phyloP scores from a whole-genome alignment of 192 early-diverging fungal species.

The Kickxella alabastrina region DNA sequence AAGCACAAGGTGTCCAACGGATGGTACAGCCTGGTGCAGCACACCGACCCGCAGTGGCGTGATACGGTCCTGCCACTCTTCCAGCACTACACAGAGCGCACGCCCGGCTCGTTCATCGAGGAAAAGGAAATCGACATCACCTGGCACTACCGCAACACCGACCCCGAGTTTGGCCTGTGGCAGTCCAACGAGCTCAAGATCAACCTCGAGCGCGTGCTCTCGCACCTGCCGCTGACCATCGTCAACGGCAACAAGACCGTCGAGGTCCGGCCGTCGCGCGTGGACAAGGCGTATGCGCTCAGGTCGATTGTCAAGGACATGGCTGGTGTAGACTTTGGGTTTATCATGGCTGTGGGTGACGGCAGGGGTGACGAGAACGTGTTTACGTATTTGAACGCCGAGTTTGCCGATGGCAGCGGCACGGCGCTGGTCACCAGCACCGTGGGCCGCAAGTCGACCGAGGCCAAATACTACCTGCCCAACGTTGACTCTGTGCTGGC shows the following conservation, averaged over 20 bases:
- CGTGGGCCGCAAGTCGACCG: slow-evolving; percentile 95
- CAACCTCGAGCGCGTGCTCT: slow-evolving; percentile 93
- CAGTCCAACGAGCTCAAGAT: slow-evolving; percentile 97
- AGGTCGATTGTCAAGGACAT: slow-evolving; percentile 84
- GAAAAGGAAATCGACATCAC: slow-evolving; percentile 98
- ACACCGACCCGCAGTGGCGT: slow-evolving; percentile 87
- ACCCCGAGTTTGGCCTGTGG: slow-evolving; percentile 94
- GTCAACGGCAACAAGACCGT: slow-evolving; percentile 96
- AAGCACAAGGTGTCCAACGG: slow-evolving; percentile 11
- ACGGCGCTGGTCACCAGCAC: slow-evolving; percentile 73
- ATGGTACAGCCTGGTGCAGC: slow-evolving; percentile 88
- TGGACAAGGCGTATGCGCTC: slow-evolving; percentile 90
- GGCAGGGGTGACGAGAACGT: slow-evolving; percentile 96
- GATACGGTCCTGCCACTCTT: slow-evolving; percentile 91
- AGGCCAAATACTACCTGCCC: slow-evolving; percentile 83
- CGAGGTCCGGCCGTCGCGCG: slow-evolving; percentile 86
- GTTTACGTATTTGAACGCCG: slow-evolving; percentile 57
- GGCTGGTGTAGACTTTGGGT: slow-evolving; percentile 30
- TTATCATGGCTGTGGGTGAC: slow-evolving; percentile 83
- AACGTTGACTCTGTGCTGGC: slow-evolving; percentile 55
- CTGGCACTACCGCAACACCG: slow-evolving; percentile 97
- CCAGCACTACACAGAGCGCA: slow-evolving; percentile 96
- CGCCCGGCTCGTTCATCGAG: slow-evolving; percentile 96
- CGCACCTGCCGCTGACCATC: slow-evolving; percentile 90
- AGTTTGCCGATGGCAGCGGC: slow-evolving; percentile 58